Conservation (phyloP, 1,284 basidiomycete species). For the Tetrapyrgos nigripes region DNA sequence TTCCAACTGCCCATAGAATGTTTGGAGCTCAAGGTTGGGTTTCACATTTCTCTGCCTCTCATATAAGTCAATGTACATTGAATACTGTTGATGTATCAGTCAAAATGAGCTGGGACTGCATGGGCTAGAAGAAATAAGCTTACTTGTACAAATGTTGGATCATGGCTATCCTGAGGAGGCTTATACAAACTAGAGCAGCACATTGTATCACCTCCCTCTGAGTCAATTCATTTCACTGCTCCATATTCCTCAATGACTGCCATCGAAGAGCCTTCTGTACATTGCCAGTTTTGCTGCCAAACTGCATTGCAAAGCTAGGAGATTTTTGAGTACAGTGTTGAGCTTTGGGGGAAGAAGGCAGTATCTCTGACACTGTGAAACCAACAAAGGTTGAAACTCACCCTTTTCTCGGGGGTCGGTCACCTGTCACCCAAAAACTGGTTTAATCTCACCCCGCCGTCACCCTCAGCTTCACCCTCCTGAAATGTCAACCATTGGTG, state of each 20-base stretch:
- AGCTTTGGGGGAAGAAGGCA: slow-evolving; percentile 15
- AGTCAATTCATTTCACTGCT: slow-evolving; percentile 19
- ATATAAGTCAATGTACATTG: slow-evolving; percentile 22
- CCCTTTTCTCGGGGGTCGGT: too few relatives aligned
- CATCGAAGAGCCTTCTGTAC: not conserved
- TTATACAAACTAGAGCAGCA: slow-evolving; percentile 13
- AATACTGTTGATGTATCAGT: slow-evolving; percentile 20
- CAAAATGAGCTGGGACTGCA: not conserved
- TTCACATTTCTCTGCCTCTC: not conserved
- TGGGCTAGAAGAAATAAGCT: slow-evolving; percentile 6
- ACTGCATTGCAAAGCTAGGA: slow-evolving; percentile 18
- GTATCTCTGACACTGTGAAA: too few relatives aligned
- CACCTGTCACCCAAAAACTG: too few relatives aligned
- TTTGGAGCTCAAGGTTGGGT: slow-evolving; percentile 9
- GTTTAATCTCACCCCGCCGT: too few relatives aligned
- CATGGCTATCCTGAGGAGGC: slow-evolving; percentile 17
- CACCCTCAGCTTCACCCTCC: too few relatives aligned
- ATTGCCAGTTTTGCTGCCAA: not conserved
- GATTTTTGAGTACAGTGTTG: not conserved
- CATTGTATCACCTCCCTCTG: slow-evolving; percentile 27
- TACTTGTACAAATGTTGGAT: slow-evolving; percentile 30
- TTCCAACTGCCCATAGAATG: slow-evolving; percentile 29
- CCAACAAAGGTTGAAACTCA: too few relatives aligned
- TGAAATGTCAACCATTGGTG: too few relatives aligned
- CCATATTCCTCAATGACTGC: slow-evolving; percentile 21